These are phyloP conservation scores for Tilletiaria anomala DNA, from an alignment of 1,284 basidiomycete species.

Conservation along the genomic window DNA sequence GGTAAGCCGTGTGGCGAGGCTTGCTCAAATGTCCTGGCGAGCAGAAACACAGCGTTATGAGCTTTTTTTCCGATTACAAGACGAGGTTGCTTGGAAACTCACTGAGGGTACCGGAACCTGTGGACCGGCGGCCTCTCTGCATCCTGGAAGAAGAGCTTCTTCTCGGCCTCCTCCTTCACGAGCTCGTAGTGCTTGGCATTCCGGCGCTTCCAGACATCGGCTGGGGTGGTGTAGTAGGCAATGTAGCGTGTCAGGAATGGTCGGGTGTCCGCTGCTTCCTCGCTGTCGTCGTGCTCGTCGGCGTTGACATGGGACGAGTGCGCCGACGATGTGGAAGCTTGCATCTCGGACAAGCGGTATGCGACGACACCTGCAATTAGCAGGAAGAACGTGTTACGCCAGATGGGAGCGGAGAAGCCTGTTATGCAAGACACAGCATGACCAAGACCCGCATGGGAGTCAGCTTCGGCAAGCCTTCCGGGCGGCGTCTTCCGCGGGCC, in stretches of 20 bases:
- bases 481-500: no score
- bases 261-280: constrained; percentile 10
- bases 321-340: not conserved
- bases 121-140: constrained; percentile 28
- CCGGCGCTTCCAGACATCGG: constrained; percentile 16
- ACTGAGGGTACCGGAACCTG: constrained; percentile 21
- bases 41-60: not conserved
- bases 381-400: not conserved
- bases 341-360: not conserved
- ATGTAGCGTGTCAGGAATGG: constrained; percentile 34
- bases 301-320: constrained; percentile 6
- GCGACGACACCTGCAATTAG: not conserved
- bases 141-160: constrained; percentile 24
- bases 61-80: not conserved
- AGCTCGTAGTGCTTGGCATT: constrained; percentile 19
- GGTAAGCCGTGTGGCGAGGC: constrained; percentile 26
- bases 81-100: no score
- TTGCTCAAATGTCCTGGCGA: constrained; percentile 21
- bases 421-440: no score
- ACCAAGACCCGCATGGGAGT: no score
- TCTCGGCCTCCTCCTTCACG: constrained; percentile 19
- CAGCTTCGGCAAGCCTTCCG: no score
- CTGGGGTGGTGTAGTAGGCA: constrained; percentile 16
- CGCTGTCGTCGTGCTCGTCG: constrained; percentile 17
- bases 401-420: constrained; percentile 2